phyloP scores from a whole-genome alignment of 108 stramenopile species.

The Nitzschia inconspicua region DNA sequence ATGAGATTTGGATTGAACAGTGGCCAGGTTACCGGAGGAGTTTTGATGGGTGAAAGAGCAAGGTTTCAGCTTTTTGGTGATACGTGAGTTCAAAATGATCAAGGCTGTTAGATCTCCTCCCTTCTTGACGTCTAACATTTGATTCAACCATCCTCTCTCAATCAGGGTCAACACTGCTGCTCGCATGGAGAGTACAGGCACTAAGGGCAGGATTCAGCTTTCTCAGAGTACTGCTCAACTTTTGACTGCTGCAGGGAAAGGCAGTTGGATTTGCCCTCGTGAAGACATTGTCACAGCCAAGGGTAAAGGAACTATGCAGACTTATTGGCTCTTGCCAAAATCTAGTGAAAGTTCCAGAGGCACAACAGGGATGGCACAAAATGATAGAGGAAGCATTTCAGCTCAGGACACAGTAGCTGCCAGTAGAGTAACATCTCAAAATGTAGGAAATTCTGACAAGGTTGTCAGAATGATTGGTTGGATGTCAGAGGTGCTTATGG shows the following conservation, averaged over 20 bases:
- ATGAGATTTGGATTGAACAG: constrained; percentile 51
- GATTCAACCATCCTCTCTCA: too few species aligned
- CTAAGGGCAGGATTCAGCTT: constrained; percentile 45
- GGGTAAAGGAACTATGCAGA: constrained; percentile 54
- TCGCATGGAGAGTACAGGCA: constrained; percentile 54
- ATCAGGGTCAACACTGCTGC: constrained; percentile 47
- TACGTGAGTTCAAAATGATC: constrained; percentile 3
- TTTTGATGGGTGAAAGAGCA: constrained; percentile 38
- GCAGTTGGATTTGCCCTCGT: constrained; percentile 33
- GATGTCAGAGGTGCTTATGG: too few species aligned
- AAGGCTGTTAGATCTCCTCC: neutral
- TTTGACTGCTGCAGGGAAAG: constrained; percentile 19
- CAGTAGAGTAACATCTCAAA: too few species aligned
- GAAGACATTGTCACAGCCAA: constrained; percentile 40
- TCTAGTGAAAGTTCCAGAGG: neutral
- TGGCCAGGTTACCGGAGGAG: constrained; percentile 43
- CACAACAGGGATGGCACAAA: neutral
- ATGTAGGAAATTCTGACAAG: too few species aligned
- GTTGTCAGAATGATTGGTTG: too few species aligned
- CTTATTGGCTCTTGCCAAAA: too few species aligned
- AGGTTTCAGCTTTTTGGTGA: constrained; percentile 63
- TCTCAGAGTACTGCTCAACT: constrained; percentile 45
- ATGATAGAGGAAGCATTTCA: too few species aligned
- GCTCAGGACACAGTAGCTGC: too few species aligned
- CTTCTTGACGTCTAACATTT: neutral